Base-by-base conservation (phyloP, 148 eudicot genomes). In the Fagopyrum tataricum region DNA sequence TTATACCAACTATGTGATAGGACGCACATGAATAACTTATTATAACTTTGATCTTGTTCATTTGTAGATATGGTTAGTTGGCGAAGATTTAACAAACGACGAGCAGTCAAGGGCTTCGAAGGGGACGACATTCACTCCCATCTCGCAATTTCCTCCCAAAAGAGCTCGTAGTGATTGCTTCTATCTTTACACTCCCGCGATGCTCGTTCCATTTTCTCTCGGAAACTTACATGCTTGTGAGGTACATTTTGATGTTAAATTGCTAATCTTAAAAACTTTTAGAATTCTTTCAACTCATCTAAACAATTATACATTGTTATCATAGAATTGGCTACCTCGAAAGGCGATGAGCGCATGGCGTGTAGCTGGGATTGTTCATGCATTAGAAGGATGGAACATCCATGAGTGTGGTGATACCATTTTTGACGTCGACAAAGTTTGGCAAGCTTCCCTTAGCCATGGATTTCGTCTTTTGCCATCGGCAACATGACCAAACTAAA, bases 191-290 rank as follows among this genome's bases (percentile, higher is more conserved):
- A 86, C 90, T 14, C 96, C 92, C 17, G 79, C 96, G 12, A 76
- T 90, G 87, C 44, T 85, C 64, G 79, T 86, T 78, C 92, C 96
- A 11, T 83, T 81, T 72, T 81, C 84, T 66, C 81, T 88, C 11
- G 82, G 80, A 49, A 90, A 90, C 74, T 74, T 88, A 13, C 88
- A 90, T 78, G 83, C 91, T 66, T 90, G 96, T 48, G 96, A 90
- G 96, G 96, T 90, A 23, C 4, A 6, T 21, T 12, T 58, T n/a
- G n/a, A 21, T 58, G 10, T 20, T 0, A 31, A 58, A 21, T 20
- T 6, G 0, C 23, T 3, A 7, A 6, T 20, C 1, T 6, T 46
- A 12, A 2, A 7, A 46, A 46, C 9, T 9, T 12, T 0, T 15
- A n/a, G n/a, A 0, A 10, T 7, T 15, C 24, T 15, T 56, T 56